A percentile compares a stretch with the other conserved stretches of the same genome.
These are phyloP conservation scores for Viridothelium virens DNA, from an alignment of 495 filamentous ascomycete species.

Conservation along the genomic window DNA sequence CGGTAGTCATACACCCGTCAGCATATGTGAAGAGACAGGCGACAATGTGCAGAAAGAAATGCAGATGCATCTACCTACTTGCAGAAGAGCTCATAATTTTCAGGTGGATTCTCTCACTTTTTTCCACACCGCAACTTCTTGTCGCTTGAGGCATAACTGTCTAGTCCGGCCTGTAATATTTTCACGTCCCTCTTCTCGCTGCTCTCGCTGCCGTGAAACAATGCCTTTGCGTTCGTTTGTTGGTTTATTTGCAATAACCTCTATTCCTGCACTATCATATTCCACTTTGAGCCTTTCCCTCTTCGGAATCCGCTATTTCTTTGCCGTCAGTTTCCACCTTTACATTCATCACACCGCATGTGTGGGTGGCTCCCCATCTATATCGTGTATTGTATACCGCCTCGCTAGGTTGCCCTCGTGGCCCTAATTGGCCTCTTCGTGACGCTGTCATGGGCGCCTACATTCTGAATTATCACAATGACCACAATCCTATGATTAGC, in stretches of 20 bases:
- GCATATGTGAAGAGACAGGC: not conserved
- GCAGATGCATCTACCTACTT: not conserved
- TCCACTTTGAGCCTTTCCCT: not conserved
- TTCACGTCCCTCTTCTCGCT: not conserved
- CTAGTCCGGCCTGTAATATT: not conserved
- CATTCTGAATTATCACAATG: not conserved
- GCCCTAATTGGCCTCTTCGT: not conserved
- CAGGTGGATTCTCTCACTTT: slow-evolving; percentile 38
- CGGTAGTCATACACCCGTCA: not conserved
- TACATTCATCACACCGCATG: not conserved
- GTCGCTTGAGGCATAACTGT: not conserved
- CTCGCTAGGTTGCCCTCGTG: not conserved
- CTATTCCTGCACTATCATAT: too few relatives aligned
- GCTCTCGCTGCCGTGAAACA: not conserved
- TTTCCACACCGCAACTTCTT: not conserved
- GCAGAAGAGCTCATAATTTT: slow-evolving; percentile 23
- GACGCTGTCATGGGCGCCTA: not conserved
- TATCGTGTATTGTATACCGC: not conserved
- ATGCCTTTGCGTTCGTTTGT: not conserved
- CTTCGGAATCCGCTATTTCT: not conserved
- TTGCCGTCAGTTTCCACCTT: not conserved
- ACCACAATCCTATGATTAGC: not conserved
- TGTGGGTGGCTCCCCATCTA: not conserved
- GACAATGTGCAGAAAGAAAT: not conserved
- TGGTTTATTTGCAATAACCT: not conserved